Evolutionary conservation across 31 red algal genomes (phyloP).

Genomic region (Odonthalia washingtoniensis): DNA sequence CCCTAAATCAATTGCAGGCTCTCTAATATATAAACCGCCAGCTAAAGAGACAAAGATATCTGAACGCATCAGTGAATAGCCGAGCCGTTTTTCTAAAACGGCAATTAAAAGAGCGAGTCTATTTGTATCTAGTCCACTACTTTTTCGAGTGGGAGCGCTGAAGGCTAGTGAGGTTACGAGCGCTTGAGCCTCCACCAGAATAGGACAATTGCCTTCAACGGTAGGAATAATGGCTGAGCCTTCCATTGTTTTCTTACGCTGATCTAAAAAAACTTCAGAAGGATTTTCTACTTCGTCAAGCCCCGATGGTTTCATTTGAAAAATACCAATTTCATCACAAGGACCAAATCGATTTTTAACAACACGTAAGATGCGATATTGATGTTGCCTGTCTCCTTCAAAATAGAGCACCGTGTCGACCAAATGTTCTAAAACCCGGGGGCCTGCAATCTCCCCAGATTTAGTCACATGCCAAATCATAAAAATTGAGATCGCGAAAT

Average conservation of each 20-base stretch:
- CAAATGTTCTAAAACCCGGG: slow-evolving; percentile 69
- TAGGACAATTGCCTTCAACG: slow-evolving; percentile 50
- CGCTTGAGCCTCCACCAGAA: slow-evolving; percentile 71
- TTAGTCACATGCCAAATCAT: slow-evolving; percentile 55
- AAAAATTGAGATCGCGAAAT: slow-evolving; percentile 12
- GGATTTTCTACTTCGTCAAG: slow-evolving; percentile 59
- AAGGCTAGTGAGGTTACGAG: slow-evolving; percentile 7
- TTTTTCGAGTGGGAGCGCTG: slow-evolving; percentile 27
- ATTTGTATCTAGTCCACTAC: slow-evolving; percentile 48
- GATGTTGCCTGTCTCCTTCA: slow-evolving; percentile 37
- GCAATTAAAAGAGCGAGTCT: slow-evolving; percentile 48
- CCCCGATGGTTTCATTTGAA: slow-evolving; percentile 50
- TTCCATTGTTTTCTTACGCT: slow-evolving; percentile 1
- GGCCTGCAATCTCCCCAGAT: slow-evolving; percentile 60
- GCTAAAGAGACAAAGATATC: slow-evolving; percentile 66
- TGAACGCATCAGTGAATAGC: slow-evolving; percentile 28
- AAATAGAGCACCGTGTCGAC: slow-evolving; percentile 59
- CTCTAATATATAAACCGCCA: slow-evolving; percentile 47
- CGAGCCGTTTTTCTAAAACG: slow-evolving; percentile 45
- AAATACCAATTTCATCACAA: slow-evolving; percentile 58
- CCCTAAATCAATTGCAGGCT: slow-evolving; percentile 49
- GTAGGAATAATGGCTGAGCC: slow-evolving; percentile 44
- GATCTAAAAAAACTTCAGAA: slow-evolving; percentile 48
- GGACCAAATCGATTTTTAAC: slow-evolving; percentile 72
- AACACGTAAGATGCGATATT: slow-evolving; percentile 53